Evolutionary conservation across 176 grass and related monocot species (phyloP).

Genomic region (Leersia perrieri): DNA sequence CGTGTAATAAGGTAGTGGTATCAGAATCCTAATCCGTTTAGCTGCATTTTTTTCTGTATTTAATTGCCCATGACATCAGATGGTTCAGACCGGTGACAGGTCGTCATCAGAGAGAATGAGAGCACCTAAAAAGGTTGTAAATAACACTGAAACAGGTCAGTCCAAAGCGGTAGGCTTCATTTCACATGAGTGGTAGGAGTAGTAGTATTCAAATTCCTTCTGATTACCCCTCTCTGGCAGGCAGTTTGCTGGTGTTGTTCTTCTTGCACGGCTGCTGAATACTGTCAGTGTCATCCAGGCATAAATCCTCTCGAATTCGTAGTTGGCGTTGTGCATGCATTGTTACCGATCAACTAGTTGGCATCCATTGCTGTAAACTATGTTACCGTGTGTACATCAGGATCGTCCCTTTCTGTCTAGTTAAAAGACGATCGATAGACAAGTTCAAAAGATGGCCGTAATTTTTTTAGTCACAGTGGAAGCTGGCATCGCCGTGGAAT

Average conservation of each 20-base stretch:
- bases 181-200: background rate
- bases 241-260: background rate
- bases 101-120: background rate
- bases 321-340: background rate
- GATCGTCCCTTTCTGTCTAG: background rate
- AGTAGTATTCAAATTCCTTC: background rate
- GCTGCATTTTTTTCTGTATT: background rate
- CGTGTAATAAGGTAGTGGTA: slow-evolving; percentile 11
- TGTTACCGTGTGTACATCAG: background rate
- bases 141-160: background rate
- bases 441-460: background rate
- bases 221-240: background rate
- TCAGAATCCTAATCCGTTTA: background rate
- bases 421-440: background rate
- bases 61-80: background rate
- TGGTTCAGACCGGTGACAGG: slow-evolving; percentile 19
- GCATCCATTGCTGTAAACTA: background rate
- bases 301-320: background rate
- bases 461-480: background rate
- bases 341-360: too few species aligned
- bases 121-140: background rate
- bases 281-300: background rate
- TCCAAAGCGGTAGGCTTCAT: background rate
- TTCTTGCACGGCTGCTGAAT: background rate
- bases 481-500: background rate